These are phyloP conservation scores for Blepharisma undulans DNA, from an alignment of 169 alveolate genomes.

Conservation along the genomic window DNA sequence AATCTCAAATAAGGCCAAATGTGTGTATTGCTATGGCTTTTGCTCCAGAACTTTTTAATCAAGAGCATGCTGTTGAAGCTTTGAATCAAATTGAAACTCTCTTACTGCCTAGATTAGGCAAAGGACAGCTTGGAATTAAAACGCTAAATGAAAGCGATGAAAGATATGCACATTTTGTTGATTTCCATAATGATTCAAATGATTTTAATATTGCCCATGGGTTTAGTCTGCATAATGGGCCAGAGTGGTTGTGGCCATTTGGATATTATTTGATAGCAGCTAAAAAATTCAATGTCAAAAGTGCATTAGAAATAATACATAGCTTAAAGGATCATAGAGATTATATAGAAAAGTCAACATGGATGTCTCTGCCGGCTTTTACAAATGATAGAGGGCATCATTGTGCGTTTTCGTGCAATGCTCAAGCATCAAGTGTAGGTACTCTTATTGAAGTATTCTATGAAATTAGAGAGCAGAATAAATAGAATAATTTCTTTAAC, in stretches of 20 bases:
- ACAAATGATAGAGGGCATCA: slow-evolving; percentile 87
- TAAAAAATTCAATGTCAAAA: slow-evolving; percentile 45
- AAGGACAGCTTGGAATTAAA: slow-evolving; percentile 84
- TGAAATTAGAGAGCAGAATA: neutral
- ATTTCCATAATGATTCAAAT: slow-evolving; percentile 80
- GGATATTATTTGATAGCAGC: slow-evolving; percentile 87
- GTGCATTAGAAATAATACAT: slow-evolving; percentile 57
- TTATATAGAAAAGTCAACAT: slow-evolving; percentile 64
- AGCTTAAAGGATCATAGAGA: slow-evolving; percentile 69
- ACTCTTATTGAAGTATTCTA: slow-evolving; percentile 50
- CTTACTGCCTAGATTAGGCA: slow-evolving; percentile 62
- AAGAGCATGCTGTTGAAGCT: slow-evolving; percentile 75
- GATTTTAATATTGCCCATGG: slow-evolving; percentile 84
- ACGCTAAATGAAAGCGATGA: slow-evolving; percentile 86
- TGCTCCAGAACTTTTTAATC: slow-evolving; percentile 89
- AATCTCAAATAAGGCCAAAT: slow-evolving; percentile 89
- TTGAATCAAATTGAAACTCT: slow-evolving; percentile 63
- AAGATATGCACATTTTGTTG: slow-evolving; percentile 85
- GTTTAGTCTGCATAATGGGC: slow-evolving; percentile 92
- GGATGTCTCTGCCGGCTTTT: slow-evolving; percentile 93
- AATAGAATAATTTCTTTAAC: neutral
- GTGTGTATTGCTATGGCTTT: slow-evolving; percentile 89
- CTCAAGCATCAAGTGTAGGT: slow-evolving; percentile 87
- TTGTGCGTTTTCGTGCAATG: slow-evolving; percentile 83
- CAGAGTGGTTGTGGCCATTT: slow-evolving; percentile 96